These are phyloP conservation scores for Acanthamoeba sp. DNA, from an alignment of 208 protist genomes.

Conservation along the genomic window DNA sequence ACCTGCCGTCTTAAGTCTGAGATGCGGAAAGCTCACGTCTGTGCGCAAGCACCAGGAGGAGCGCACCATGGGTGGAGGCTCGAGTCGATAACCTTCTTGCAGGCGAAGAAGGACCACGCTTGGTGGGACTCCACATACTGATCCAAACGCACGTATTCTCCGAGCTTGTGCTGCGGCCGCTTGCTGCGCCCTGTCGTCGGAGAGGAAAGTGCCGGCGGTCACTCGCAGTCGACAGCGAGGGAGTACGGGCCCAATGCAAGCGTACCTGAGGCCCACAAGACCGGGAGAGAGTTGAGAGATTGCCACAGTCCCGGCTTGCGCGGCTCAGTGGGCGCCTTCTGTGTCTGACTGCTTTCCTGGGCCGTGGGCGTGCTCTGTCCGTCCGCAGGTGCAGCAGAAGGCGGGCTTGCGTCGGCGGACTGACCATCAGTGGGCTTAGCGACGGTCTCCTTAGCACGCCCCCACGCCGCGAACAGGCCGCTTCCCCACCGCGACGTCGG, in stretches of 20 bases:
- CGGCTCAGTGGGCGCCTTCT: neutral
- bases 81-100: neutral
- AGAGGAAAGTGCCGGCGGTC: too few species aligned
- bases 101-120: constrained; percentile 46
- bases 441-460: neutral
- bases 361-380: neutral
- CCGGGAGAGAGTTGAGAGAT: neutral
- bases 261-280: neutral
- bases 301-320: neutral
- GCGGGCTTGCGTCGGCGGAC: neutral
- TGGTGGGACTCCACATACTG: constrained; percentile 20
- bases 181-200: neutral
- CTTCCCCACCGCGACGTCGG: neutral
- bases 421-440: neutral
- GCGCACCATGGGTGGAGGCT: constrained; percentile 44
- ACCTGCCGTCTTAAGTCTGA: neutral
- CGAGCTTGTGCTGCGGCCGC: neutral
- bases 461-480: constrained; percentile 3
- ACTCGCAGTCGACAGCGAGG: neutral
- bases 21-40: too few species aligned
- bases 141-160: constrained; percentile 34
- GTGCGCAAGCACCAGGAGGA: neutral
- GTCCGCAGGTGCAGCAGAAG: too few species aligned
- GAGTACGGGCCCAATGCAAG: too few species aligned
- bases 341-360: neutral